A percentile compares a stretch with the other conserved stretches of the same genome.
Conservation (phyloP, 139 green algal genomes). For the Coccomyxa sp. region DNA sequence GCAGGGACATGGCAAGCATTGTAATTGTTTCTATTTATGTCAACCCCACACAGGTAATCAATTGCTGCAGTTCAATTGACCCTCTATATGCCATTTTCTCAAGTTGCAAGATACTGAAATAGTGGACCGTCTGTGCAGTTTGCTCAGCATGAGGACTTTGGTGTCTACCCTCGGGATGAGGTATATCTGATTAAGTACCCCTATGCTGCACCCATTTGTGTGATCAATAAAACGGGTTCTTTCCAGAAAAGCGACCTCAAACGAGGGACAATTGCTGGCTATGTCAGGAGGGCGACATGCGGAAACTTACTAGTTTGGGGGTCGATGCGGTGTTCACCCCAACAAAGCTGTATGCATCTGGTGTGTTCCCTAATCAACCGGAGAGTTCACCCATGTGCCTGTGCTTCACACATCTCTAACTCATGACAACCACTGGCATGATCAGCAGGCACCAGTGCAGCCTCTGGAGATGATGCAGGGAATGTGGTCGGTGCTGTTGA, state of each 20-base stretch:
- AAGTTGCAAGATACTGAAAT: not conserved
- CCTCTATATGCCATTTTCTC: not conserved
- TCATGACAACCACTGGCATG: not conserved
- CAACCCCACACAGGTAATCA: conserved; percentile 88
- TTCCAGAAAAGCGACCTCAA: not conserved
- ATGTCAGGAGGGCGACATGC: conserved; percentile 63
- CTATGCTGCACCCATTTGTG: not conserved
- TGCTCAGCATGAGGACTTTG: conserved; percentile 89
- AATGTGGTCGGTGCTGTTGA: conserved; percentile 13
- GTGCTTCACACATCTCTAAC: not conserved
- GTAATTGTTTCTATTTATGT: conserved; percentile 96
- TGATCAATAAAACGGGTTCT: too few relatives aligned
- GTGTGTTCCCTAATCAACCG: conserved; percentile 1
- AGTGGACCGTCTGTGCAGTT: conserved; percentile 56
- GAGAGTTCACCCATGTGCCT: not conserved
- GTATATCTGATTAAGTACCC: conserved; percentile 23
- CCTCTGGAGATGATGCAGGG: not conserved
- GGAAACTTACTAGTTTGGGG: conserved; percentile 59
- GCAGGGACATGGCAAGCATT: conserved; percentile 67
- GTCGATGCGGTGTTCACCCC: conserved; percentile 80
- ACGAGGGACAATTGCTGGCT: not conserved
- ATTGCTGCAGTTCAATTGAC: not conserved
- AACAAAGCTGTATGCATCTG: conserved; percentile 59
- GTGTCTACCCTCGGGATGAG: conserved; percentile 78
- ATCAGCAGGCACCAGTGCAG: not conserved